Evolutionary conservation across 768 basidiomycete genomes (phyloP).

Genomic region (Lactarius vividus): DNA sequence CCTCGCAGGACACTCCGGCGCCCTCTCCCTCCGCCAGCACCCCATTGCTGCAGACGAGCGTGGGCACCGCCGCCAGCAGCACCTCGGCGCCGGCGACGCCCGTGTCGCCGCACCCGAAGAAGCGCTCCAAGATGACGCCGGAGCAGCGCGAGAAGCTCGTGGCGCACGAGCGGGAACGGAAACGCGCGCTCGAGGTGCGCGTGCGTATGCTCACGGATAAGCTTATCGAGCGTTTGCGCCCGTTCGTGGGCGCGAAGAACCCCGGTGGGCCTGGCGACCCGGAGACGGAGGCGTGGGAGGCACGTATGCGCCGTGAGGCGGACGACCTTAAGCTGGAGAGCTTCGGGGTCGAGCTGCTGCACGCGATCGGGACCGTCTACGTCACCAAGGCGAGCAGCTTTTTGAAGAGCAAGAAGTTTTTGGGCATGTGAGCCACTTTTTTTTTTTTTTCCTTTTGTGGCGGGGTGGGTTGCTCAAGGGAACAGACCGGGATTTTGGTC

Average conservation of each 20-base stretch:
- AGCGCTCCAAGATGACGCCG: constrained; percentile 54
- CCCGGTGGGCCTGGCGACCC: constrained; percentile 79
- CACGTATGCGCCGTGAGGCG: constrained; percentile 75
- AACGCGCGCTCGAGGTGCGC: constrained; percentile 75
- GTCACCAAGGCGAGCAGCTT: constrained; percentile 90
- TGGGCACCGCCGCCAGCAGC: constrained; percentile 13
- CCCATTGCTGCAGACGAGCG: not conserved
- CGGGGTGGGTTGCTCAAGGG: too few relatives aligned
- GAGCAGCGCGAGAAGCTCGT: constrained; percentile 86
- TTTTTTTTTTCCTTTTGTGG: not conserved
- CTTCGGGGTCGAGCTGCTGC: constrained; percentile 94
- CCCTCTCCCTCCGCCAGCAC: not conserved
- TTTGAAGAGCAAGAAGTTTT: constrained; percentile 86
- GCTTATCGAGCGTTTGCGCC: constrained; percentile 79
- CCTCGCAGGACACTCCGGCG: too few relatives aligned
- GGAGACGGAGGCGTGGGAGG: constrained; percentile 78
- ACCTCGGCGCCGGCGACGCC: constrained; percentile 16
- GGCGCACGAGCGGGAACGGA: constrained; percentile 77
- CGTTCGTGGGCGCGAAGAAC: constrained; percentile 86
- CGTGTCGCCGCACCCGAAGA: constrained; percentile 35
- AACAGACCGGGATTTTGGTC: constrained; percentile 86
- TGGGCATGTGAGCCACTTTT: constrained; percentile 68
- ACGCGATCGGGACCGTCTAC: constrained; percentile 89
- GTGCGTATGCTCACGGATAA: constrained; percentile 73
- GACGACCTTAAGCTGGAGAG: constrained; percentile 96